Evolutionary conservation across 495 filamentous ascomycete genomes (phyloP).

Genomic region (Hyaloscypha hepaticicola): DNA sequence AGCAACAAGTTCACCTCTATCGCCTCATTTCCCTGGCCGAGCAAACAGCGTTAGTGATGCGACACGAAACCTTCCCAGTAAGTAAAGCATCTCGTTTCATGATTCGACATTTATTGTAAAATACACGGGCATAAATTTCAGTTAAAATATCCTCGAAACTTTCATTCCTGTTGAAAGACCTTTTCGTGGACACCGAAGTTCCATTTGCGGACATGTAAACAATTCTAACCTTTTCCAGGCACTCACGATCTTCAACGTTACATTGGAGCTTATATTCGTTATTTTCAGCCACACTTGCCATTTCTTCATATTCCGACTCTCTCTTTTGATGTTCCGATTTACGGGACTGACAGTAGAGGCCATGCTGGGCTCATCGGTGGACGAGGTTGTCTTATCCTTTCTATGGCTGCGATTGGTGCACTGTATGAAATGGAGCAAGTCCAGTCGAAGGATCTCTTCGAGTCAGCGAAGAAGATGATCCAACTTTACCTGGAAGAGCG

Average conservation of each 20-base stretch:
- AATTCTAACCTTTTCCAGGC: slow-evolving; percentile 9
- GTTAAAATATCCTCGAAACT: background rate
- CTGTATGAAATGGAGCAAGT: slow-evolving; percentile 85
- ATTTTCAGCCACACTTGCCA: slow-evolving; percentile 92
- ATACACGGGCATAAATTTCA: background rate
- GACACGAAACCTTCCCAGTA: slow-evolving; percentile 63
- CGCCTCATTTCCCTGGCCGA: slow-evolving; percentile 50
- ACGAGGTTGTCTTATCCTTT: slow-evolving; percentile 86
- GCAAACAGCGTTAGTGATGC: slow-evolving; percentile 51
- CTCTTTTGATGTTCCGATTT: slow-evolving; percentile 77
- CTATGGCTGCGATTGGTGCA: slow-evolving; percentile 94
- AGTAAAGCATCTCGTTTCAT: background rate
- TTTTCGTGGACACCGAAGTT: background rate
- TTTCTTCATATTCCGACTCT: slow-evolving; percentile 92
- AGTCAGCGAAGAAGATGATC: slow-evolving; percentile 93
- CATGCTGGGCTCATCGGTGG: slow-evolving; percentile 69
- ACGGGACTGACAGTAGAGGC: slow-evolving; percentile 53
- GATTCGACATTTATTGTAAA: background rate
- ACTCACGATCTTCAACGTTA: slow-evolving; percentile 93
- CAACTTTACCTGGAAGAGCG: slow-evolving; percentile 90
- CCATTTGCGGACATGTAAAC: background rate
- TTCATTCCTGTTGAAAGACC: background rate
- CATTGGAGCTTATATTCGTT: slow-evolving; percentile 86
- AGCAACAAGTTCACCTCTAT: slow-evolving; percentile 62
- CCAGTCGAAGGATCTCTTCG: slow-evolving; percentile 83